phyloP scores from a whole-genome alignment of 2,329 filamentous ascomycete genomes.

The Trichoderma afroharzianum region DNA sequence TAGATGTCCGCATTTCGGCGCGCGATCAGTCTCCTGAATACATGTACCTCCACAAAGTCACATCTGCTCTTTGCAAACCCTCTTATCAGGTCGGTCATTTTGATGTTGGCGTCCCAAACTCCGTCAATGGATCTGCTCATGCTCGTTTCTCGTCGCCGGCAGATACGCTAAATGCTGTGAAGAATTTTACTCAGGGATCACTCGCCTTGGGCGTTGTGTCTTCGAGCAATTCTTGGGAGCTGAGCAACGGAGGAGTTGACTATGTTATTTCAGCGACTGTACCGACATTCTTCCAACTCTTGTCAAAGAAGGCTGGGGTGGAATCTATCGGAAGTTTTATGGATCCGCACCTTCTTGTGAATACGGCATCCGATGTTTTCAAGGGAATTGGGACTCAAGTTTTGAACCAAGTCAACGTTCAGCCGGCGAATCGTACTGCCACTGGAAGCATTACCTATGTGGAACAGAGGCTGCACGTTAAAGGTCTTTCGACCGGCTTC shows the following conservation, averaged over 20 bases:
- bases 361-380: background rate
- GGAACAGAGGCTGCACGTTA: slow-evolving; percentile 1
- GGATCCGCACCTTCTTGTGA: slow-evolving; percentile 19
- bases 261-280: slow-evolving; percentile 22
- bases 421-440: background rate
- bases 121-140: slow-evolving; percentile 21
- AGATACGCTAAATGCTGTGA: background rate
- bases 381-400: slow-evolving; percentile 1
- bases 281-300: slow-evolving; percentile 27
- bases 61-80: slow-evolving; percentile 16
- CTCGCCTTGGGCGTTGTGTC: background rate
- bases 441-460: background rate
- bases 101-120: slow-evolving; percentile 21
- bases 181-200: background rate
- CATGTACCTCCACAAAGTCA: slow-evolving; percentile 21
- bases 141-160: slow-evolving; percentile 20
- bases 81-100: background rate
- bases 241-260: slow-evolving; percentile 3
- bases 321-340: slow-evolving; percentile 18
- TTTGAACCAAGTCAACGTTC: background rate
- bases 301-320: slow-evolving; percentile 23
- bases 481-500: slow-evolving; percentile 2
- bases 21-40: background rate
- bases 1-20: background rate
- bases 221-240: background rate